Conservation (phyloP, 768 basidiomycete genomes). For the Ramaria sp. region DNA sequence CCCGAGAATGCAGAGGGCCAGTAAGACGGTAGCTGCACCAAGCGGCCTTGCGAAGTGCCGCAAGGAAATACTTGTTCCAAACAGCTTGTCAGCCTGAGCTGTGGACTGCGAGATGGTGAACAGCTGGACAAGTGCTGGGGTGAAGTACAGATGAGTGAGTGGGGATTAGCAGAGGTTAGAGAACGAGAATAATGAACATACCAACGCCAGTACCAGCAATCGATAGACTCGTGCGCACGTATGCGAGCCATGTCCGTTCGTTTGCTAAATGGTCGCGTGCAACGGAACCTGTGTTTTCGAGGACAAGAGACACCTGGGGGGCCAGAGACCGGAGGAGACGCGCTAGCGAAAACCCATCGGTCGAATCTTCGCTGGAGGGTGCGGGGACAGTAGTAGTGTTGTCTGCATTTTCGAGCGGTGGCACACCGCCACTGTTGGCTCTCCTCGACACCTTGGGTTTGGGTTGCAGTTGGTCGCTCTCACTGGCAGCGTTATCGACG, state of each 20-base stretch:
- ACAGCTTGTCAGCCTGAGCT: not conserved
- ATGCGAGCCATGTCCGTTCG: conserved; percentile 54
- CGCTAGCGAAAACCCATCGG: not conserved
- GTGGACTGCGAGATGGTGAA: conserved; percentile 28
- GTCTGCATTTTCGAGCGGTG: too few species aligned
- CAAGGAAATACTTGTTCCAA: conserved; percentile 5
- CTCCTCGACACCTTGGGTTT: too few species aligned
- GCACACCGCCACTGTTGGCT: too few species aligned
- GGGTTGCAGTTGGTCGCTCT: too few species aligned
- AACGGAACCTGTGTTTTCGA: conserved; percentile 52
- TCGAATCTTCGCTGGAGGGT: not conserved
- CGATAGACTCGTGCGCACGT: conserved; percentile 52
- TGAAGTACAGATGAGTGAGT: not conserved
- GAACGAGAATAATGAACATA: conserved; percentile 21
- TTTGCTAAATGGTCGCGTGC: conserved; percentile 56
- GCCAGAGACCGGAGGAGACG: not conserved
- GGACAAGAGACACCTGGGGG: conserved; percentile 15
- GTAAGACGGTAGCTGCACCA: conserved; percentile 36
- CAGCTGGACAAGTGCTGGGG: conserved; percentile 44
- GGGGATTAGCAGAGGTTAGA: not conserved
- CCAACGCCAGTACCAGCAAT: conserved; percentile 51
- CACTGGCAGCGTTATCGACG: too few species aligned
- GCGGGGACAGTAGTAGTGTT: too few species aligned
- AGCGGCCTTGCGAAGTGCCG: conserved; percentile 36
- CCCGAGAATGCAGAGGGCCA: conserved; percentile 36